These are phyloP conservation scores for Speleostelium caveatum DNA, from an alignment of 78 protist genomes.

Conservation along the genomic window DNA sequence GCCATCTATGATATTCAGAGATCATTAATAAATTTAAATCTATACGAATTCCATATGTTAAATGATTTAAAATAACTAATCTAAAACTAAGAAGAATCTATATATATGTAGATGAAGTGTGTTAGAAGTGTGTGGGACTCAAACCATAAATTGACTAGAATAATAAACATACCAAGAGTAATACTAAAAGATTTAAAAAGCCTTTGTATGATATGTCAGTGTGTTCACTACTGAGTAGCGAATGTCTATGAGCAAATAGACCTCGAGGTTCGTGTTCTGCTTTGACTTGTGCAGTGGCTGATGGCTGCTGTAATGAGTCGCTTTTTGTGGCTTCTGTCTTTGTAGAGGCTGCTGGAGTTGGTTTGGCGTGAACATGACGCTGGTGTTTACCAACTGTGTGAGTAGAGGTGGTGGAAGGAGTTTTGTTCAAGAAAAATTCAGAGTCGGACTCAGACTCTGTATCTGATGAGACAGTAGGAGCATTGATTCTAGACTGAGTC, in stretches of 20 bases:
- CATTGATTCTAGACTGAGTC: constrained; percentile 41
- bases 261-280: background rate
- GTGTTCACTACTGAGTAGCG: constrained; percentile 46
- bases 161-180: constrained; percentile 19
- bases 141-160: too few relatives aligned
- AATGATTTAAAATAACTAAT: constrained; percentile 73
- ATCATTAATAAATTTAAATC: constrained; percentile 48
- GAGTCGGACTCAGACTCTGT: constrained; percentile 53
- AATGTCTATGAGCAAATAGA: constrained; percentile 43
- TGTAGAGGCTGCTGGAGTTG: background rate
- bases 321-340: background rate
- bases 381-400: constrained; percentile 3
- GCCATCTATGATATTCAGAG: constrained; percentile 83
- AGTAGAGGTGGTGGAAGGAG: background rate
- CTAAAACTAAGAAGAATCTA: constrained; percentile 63
- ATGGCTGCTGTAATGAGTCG: background rate
- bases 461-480: constrained; percentile 29
- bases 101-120: background rate
- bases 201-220: constrained; percentile 37
- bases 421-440: constrained; percentile 22
- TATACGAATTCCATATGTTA: constrained; percentile 75
- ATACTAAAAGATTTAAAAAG: constrained; percentile 37
- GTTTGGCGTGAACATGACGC: background rate
- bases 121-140: background rate
- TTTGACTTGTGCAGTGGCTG: background rate